These are phyloP conservation scores for Cystobasidium pallidum DNA, from an alignment of 1,284 basidiomycete species.

Conservation along the genomic window DNA sequence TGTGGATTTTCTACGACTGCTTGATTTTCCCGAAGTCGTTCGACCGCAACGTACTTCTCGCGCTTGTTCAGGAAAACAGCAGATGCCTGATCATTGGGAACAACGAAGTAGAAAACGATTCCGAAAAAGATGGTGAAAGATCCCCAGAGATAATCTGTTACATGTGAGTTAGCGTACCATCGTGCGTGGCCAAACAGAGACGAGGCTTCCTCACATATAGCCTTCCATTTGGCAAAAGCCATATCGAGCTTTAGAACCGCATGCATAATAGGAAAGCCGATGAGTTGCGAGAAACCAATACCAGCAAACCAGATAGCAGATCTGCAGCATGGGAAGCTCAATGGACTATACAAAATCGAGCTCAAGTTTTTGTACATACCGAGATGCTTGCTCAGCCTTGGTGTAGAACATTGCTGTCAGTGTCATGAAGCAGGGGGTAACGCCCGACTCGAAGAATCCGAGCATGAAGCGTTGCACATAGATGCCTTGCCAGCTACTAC, in stretches of 20 bases:
- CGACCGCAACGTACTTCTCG: conserved; percentile 12
- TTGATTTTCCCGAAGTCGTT: conserved; percentile 12
- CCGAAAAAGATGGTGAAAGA: conserved; percentile 23
- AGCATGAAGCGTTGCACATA: conserved; percentile 36
- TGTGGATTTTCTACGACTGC: conserved; percentile 55
- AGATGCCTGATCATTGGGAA: conserved; percentile 15
- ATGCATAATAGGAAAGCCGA: conserved; percentile 32
- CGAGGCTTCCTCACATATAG: conserved; percentile 11
- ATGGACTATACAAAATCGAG: no score
- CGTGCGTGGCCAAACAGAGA: not conserved
- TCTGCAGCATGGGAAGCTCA: not conserved
- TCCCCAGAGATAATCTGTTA: conserved; percentile 12
- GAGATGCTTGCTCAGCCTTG: conserved; percentile 23
- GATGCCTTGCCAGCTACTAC: conserved; percentile 25
- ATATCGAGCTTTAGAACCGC: conserved; percentile 34
- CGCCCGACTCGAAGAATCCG: conserved; percentile 14
- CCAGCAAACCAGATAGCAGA: conserved; percentile 33
- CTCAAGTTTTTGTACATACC: no score
- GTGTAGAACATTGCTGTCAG: conserved; percentile 32
- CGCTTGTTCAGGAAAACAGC: conserved; percentile 20
- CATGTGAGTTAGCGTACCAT: not conserved
- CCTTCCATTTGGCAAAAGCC: conserved; percentile 31
- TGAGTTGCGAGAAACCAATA: conserved; percentile 18
- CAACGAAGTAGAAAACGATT: conserved; percentile 16
- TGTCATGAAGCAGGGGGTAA: conserved; percentile 37